Conservation (phyloP, 495 filamentous ascomycete species). For the Xylaria curta region DNA sequence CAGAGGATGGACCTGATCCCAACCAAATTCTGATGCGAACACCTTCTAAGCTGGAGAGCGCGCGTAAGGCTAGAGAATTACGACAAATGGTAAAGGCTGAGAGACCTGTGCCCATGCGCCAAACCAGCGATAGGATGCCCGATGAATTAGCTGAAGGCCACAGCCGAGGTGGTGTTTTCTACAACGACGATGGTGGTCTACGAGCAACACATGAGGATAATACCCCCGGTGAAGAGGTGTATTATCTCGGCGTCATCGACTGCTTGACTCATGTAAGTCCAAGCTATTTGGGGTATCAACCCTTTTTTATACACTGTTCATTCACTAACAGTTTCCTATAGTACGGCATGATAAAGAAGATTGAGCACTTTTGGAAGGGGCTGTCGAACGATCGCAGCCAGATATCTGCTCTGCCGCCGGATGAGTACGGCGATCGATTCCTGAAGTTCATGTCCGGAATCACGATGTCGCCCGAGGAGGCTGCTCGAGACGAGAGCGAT, state of each 20-base stretch:
- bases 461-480: conserved; percentile 88
- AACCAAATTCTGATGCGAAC: conserved; percentile 79
- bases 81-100: conserved; percentile 91
- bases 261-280: conserved; percentile 89
- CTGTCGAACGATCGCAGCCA: conserved; percentile 78
- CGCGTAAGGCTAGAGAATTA: conserved; percentile 88
- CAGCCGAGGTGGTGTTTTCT: conserved; percentile 63
- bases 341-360: conserved; percentile 87
- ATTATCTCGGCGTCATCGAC: conserved; percentile 97
- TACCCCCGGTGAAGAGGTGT: conserved; percentile 85
- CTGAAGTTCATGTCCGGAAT: conserved; percentile 88
- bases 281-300: conserved; percentile 1
- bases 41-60: conserved; percentile 91
- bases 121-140: conserved; percentile 84
- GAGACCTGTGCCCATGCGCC: conserved; percentile 87
- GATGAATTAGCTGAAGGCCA: conserved; percentile 76
- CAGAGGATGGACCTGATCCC: conserved; percentile 56
- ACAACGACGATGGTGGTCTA: conserved; percentile 93
- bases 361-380: conserved; percentile 94
- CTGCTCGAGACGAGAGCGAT: conserved; percentile 65
- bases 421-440: conserved; percentile 92
- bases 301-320: conserved; percentile 39
- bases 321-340: conserved; percentile 38
- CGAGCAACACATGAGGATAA: conserved; percentile 92
- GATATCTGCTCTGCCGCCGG: conserved; percentile 92